Evolutionary conservation across 495 filamentous ascomycete species (phyloP).

Genomic region (Trichoderma asperelloides): DNA sequence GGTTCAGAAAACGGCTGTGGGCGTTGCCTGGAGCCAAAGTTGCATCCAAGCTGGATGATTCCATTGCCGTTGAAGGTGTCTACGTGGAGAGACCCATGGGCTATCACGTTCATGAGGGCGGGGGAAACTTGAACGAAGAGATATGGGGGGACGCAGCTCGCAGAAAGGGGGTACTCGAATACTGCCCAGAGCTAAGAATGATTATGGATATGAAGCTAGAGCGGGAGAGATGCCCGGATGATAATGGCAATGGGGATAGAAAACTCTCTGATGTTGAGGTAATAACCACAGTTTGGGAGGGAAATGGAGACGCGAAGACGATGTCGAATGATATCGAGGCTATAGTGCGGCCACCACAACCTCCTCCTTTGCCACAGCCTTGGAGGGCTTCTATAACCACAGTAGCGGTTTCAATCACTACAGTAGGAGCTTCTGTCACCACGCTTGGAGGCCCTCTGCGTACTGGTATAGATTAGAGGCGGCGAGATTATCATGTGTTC

Average conservation of each 20-base stretch:
- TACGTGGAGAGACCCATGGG: slow-evolving; percentile 40
- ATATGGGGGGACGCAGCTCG: slow-evolving; percentile 33
- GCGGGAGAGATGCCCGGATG: slow-evolving; percentile 31
- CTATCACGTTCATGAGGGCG: slow-evolving; percentile 36
- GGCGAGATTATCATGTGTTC: too few species aligned
- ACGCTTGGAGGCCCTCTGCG: not conserved
- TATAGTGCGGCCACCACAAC: not conserved
- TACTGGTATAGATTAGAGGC: not conserved
- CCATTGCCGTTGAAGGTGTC: slow-evolving; percentile 37
- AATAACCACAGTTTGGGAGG: not conserved
- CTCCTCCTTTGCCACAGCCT: not conserved
- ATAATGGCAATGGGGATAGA: slow-evolving; percentile 11
- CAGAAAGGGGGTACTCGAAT: slow-evolving; percentile 34
- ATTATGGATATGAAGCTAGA: slow-evolving; percentile 43
- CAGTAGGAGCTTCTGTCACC: not conserved
- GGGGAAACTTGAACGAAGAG: slow-evolving; percentile 21
- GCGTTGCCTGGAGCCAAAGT: slow-evolving; percentile 36
- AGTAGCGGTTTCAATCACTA: not conserved
- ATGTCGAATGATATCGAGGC: not conserved
- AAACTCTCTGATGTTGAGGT: not conserved
- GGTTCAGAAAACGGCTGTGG: slow-evolving; percentile 36
- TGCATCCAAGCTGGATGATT: slow-evolving; percentile 25
- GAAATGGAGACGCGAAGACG: not conserved
- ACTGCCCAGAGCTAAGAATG: slow-evolving; percentile 42
- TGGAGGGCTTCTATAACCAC: not conserved